Evolutionary conservation across 768 basidiomycete species (phyloP), one percentile per base, ranked within the genome.

Genomic region (Suillus decipiens): DNA sequence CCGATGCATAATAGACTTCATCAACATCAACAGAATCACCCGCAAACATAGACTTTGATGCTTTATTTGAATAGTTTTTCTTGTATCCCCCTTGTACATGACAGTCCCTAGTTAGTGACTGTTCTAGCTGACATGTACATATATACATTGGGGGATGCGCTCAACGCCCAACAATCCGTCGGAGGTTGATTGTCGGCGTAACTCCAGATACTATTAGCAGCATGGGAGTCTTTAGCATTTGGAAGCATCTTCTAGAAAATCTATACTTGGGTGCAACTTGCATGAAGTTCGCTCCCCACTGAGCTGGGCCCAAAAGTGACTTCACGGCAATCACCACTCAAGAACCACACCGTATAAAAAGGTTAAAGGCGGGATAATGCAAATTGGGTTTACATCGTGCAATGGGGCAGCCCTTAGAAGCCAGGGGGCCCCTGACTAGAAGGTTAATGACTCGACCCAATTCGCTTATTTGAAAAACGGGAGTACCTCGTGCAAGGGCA

Each of bases 41-140:
- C 3, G 19, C 55, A 57, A 41, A 39, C 11, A 57, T 57, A 41
- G 39, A 57, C 39, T 24, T 41, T 57, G 55, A 56, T 56, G 56
- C 33, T 51, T 33, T 19, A 24, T 6, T 19, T 39, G 24, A 24
- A 3, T 17, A 11, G 4, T 24, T 14, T 47, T 28, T 57, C 55
- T 41, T n/a, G 34, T 54, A 36, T 34, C 14, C 39, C 5, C 15
- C 37, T 2, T 15, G 36, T 55, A 17, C 9, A 24, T 19, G 17
- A 56, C 55, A 19, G 50, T 51, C 11, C 50, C 5, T 51, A 24
- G 36, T 19, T 51, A 24, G 36, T 37, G 11, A 39, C 24, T 41
- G 56, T 11, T 53, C 51, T 53, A 53, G 19, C 33, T 53, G 19
- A 53, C 51, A n/a, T 33, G 17, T 51, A 51, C 50, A 19, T 33